Conservation (phyloP, 441 rosid genomes). For the Gossypium aridum region DNA sequence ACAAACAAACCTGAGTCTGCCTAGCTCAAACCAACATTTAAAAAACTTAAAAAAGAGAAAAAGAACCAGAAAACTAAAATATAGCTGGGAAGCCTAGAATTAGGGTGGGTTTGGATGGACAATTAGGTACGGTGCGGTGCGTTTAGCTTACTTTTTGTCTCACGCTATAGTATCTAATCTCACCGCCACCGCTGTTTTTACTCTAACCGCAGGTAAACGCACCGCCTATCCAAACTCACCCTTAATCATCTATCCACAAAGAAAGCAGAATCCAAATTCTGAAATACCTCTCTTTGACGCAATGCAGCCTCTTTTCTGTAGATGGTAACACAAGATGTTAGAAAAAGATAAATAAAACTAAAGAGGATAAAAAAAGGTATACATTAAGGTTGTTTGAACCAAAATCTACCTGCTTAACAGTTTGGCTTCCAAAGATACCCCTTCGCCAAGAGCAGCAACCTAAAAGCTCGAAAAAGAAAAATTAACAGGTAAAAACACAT, state of each 20-base stretch:
- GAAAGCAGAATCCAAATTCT: background rate
- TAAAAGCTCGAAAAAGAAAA: slow-evolving; percentile 19
- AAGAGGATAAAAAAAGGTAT: background rate
- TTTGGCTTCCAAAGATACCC: slow-evolving; percentile 77
- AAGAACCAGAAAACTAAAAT: background rate
- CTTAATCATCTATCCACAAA: background rate
- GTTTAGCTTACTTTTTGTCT: too few relatives aligned
- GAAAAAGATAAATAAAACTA: slow-evolving; percentile 10
- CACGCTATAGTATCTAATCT: too few relatives aligned
- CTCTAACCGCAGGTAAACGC: too few relatives aligned
- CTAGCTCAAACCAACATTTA: background rate
- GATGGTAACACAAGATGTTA: slow-evolving; percentile 19
- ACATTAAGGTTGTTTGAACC: slow-evolving; percentile 9
- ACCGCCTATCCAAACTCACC: too few relatives aligned
- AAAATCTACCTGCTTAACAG: slow-evolving; percentile 51
- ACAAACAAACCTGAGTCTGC: background rate
- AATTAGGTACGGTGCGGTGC: too few relatives aligned
- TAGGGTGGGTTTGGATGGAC: too few relatives aligned
- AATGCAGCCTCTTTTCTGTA: slow-evolving; percentile 73
- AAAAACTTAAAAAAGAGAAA: background rate
- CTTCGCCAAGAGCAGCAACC: slow-evolving; percentile 61
- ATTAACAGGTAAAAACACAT: background rate
- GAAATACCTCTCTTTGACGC: slow-evolving; percentile 67
- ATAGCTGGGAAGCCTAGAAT: background rate
- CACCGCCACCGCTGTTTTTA: too few relatives aligned